phyloP scores from a whole-genome alignment of 352 stramenopile species.

The Phytophthora europaea region DNA sequence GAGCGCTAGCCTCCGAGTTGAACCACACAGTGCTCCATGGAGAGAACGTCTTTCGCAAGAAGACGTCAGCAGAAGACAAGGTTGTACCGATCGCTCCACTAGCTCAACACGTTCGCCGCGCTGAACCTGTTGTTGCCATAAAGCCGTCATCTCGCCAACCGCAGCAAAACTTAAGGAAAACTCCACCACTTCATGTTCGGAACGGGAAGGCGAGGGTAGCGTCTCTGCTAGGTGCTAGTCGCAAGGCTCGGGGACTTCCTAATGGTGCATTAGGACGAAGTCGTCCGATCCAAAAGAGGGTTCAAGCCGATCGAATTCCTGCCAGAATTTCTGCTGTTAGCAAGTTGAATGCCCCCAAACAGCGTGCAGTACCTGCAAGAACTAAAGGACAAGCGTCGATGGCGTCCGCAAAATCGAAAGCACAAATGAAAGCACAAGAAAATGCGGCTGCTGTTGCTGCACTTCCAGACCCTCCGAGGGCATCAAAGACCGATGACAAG shows the following conservation, averaged over 20 bases:
- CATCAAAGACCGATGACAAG: slow-evolving; percentile 3
- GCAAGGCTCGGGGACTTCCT: slow-evolving; percentile 26
- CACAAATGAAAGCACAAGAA: slow-evolving; percentile 25
- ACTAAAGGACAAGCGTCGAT: slow-evolving; percentile 3
- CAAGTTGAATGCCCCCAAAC: slow-evolving; percentile 16
- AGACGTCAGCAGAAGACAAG: slow-evolving; percentile 11
- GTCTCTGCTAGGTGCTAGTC: slow-evolving; percentile 27
- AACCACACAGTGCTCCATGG: slow-evolving; percentile 81
- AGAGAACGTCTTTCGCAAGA: slow-evolving; percentile 71
- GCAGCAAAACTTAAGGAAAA: slow-evolving; percentile 9
- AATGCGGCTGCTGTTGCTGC: slow-evolving; percentile 30
- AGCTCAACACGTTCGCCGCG: slow-evolving; percentile 19
- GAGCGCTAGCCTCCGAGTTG: slow-evolving; percentile 62
- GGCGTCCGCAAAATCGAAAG: slow-evolving; percentile 20
- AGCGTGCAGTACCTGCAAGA: slow-evolving; percentile 9
- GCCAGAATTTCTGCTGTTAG: slow-evolving; percentile 17
- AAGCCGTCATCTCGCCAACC: slow-evolving; percentile 14
- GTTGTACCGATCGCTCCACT: not conserved
- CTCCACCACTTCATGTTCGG: slow-evolving; percentile 1
- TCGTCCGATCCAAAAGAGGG: slow-evolving; percentile 17
- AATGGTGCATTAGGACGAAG: slow-evolving; percentile 16
- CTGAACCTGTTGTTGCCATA: slow-evolving; percentile 8
- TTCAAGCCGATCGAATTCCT: slow-evolving; percentile 19
- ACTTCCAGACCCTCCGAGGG: slow-evolving; percentile 29
- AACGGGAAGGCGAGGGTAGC: slow-evolving; percentile 17